Percentiles rank a stretch among this genome's conserved stretches.
Evolutionary conservation across 2,329 filamentous ascomycete genomes (phyloP).

Genomic region (Magnaporthiopsis rhizophila): DNA sequence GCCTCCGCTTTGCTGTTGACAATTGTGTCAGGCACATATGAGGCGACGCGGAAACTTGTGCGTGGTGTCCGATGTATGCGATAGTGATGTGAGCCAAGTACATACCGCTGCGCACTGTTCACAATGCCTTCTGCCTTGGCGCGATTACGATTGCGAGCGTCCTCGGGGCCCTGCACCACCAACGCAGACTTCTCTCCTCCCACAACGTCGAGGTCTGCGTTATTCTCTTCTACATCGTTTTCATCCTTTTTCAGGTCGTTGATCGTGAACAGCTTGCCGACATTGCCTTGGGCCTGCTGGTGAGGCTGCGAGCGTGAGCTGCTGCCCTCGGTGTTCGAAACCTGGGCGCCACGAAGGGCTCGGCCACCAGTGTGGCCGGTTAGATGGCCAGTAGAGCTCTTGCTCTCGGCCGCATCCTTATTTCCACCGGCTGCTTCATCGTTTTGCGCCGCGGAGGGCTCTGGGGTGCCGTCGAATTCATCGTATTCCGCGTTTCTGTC

Average conservation of each 20-base stretch:
- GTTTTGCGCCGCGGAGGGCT: too few species aligned
- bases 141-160: too few species aligned
- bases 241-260: slow-evolving; percentile 18
- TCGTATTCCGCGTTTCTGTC: not conserved
- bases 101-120: slow-evolving; percentile 54
- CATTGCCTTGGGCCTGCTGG: not conserved
- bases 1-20: slow-evolving; percentile 27
- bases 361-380: too few species aligned
- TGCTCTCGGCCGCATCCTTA: too few species aligned
- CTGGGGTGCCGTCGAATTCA: not conserved
- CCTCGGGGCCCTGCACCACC: slow-evolving; percentile 48
- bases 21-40: too few species aligned
- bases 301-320: too few species aligned
- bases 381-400: too few species aligned
- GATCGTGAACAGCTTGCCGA: not conserved
- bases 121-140: slow-evolving; percentile 19
- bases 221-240: slow-evolving; percentile 51
- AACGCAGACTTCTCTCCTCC: slow-evolving; percentile 77
- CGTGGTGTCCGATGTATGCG: too few species aligned
- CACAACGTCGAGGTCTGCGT: slow-evolving; percentile 62
- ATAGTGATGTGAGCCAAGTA: slow-evolving; percentile 7
- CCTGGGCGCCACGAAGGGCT: too few species aligned
- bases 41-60: not conserved
- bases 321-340: too few species aligned
- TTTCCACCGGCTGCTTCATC: too few species aligned